Base-by-base conservation (phyloP, 1,284 basidiomycete species). In the Pseudozyma tsukubaensis region DNA sequence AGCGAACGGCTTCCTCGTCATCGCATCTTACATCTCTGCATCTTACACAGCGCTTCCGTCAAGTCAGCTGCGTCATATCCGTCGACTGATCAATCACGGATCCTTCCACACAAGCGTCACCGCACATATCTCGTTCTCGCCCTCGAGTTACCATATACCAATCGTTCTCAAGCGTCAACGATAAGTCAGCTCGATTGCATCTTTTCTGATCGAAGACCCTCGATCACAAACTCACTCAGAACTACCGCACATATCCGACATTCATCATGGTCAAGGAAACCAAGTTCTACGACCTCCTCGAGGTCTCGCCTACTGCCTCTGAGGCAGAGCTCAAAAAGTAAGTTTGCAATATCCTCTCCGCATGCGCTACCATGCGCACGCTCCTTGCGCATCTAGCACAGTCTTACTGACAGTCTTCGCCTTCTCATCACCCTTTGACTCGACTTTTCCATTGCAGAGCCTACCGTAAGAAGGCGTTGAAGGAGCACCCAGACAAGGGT, bases 401-500 rank as follows among this genome's bases (percentile, higher is more conserved):
- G 11, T 13, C 5, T 12, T 53, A 19, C 56, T 65, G 62, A 65
- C 59, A 13, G 39, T 29, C n/a, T 48, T 39, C 18, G 29, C 3
- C 18, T 21, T 16, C 1, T 43, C 18, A n/a, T 36, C 13, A 11
- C 18, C 32, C 34, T 44, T n/a, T 52, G 13, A 43, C 16, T 53
- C 48, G 14, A 12, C 3, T 21, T 10, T 7, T 14, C 9, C 42
- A 19, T 24, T 3, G 12, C 49, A 73, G 72, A 50, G 63, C 78
- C 34, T 76, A 78, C 76, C 74, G 76, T 40, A 77, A 80, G 72
- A 72, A 82, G 71, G 72, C 81, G 29, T 65, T 85, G 72, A 72
- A 74, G 72, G 72, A 56, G 64, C 96, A 97, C 86, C 96, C 95
- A 42, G 96, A 98, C 89, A 97, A 97, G 87, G 94, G 94, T 66